Conservation (phyloP, 805 yeast genomes). For the Candida dajiaensis region DNA sequence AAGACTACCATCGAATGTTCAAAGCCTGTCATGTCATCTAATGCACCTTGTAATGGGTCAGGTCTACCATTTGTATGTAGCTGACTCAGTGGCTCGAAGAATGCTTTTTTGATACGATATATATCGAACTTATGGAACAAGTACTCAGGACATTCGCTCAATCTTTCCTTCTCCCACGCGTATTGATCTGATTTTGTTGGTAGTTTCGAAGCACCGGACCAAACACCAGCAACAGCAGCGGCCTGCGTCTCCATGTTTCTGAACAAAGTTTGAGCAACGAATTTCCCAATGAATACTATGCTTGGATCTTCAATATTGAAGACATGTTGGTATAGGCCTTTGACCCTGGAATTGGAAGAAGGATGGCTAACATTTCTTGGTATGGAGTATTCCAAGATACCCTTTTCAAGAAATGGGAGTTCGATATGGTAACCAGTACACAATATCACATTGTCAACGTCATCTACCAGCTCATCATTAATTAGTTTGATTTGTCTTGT, state of each 20-base stretch:
- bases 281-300: conserved; percentile 36
- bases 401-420: conserved; percentile 30
- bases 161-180: conserved; percentile 27
- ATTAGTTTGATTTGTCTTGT: conserved; percentile 24
- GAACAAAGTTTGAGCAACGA: conserved; percentile 38
- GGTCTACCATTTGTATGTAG: conserved; percentile 27
- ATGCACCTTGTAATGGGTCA: conserved; percentile 25
- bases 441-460: conserved; percentile 32
- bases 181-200: conserved; percentile 37
- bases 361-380: conserved; percentile 16
- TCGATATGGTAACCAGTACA: conserved; percentile 42
- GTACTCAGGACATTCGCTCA: conserved; percentile 19
- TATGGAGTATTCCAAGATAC: conserved; percentile 17
- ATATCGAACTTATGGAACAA: conserved; percentile 32
- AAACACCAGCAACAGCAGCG: conserved; percentile 54
- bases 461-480: conserved; percentile 29
- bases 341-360: conserved; percentile 29
- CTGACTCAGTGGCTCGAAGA: conserved; percentile 24
- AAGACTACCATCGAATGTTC: conserved; percentile 14
- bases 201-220: conserved; percentile 36
- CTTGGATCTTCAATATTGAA: conserved; percentile 42
- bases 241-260: conserved; percentile 45
- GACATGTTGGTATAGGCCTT: conserved; percentile 40
- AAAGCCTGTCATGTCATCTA: conserved; percentile 9
- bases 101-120: conserved; percentile 23